These are phyloP conservation scores for Volutella citrinella DNA, from an alignment of 2,329 filamentous ascomycete species.

Conservation along the genomic window DNA sequence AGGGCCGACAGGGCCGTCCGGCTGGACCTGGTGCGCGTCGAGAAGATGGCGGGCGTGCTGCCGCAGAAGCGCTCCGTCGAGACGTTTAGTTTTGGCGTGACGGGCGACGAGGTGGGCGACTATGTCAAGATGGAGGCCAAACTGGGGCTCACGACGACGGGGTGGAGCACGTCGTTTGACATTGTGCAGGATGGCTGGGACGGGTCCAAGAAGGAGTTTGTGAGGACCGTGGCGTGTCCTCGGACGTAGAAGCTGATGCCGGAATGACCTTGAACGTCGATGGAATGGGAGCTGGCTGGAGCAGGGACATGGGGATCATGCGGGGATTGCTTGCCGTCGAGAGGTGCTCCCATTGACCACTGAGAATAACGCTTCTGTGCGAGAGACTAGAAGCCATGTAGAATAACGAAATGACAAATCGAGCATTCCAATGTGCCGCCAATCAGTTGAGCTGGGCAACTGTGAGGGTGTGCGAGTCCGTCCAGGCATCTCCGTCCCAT, in stretches of 20 bases:
- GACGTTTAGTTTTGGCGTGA: slow-evolving; percentile 3
- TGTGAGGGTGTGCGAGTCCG: too few relatives aligned
- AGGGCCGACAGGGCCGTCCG: slow-evolving; percentile 1
- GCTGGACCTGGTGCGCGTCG: slow-evolving; percentile 9
- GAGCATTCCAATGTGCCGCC: too few relatives aligned
- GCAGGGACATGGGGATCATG: too few relatives aligned
- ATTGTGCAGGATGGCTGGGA: slow-evolving; percentile 4
- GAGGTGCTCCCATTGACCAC: too few relatives aligned
- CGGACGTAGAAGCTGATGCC: neutral
- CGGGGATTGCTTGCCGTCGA: too few relatives aligned
- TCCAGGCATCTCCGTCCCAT: too few relatives aligned
- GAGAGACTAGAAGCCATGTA: too few relatives aligned
- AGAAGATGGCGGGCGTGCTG: slow-evolving; percentile 2
- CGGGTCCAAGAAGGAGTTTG: slow-evolving; percentile 9
- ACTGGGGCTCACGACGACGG: slow-evolving; percentile 4
- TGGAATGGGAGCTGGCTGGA: too few relatives aligned
- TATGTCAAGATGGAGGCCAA: slow-evolving; percentile 8
- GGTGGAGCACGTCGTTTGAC: slow-evolving; percentile 15
- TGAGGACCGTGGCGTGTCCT: slow-evolving; percentile 11
- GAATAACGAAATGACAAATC: too few relatives aligned
- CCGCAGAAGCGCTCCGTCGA: slow-evolving; percentile 4
- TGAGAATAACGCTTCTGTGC: too few relatives aligned
- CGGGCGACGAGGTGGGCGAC: slow-evolving; percentile 2
- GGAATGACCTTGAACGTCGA: too few relatives aligned
- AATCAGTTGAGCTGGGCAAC: too few relatives aligned